Evolutionary conservation across 768 basidiomycete species (phyloP), one percentile per base, ranked within the genome.

Genomic region (Cystofilobasidium ferigula): DNA sequence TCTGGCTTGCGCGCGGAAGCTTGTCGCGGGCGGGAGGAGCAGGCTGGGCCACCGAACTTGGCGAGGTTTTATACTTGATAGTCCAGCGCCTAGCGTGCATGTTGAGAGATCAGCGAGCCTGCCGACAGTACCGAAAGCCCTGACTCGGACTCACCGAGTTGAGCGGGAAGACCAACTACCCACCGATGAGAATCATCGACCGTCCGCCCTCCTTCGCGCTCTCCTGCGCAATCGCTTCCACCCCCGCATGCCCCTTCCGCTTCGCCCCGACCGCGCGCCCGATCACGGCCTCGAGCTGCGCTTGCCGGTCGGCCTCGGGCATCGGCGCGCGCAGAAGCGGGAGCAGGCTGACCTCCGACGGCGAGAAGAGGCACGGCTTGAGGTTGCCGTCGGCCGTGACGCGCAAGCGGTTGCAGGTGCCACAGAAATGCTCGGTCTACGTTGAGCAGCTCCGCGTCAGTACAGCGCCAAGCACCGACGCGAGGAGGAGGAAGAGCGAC

Each of bases 171-270:
- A 30, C 7, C 26, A 32, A 34, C 87, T 82, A 93, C 85, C 90
- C 90, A 77, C 90, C 91, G 76, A 93, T 93, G 68, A 89, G 78
- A 69, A 92, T 92, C 89, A 93, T 93, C 14, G 89, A 87, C 59
- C 87, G 80, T 77, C 51, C 51, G 30, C 51, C 51, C 5, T 26
- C 51, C 51, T 54, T 54, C 9, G 26, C 28, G 30, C 51, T 54
- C 20, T 54, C 51, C 20, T 32, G 51, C 51, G 51, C 51, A n/a
- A 72, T 57, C 34, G 56, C 40, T 28, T 86, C 84, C 88, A 89
- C 89, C 43, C 85, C 87, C 43, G 84, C 86, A 72, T 92, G 89
- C 71, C 86, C 89, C 74, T 83, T 86, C 73, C 86, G 82, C 79
- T 89, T 90, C 42, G 81, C 82, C 16, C 74, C 75, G 8, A 89